Evolutionary conservation across 805 yeast genomes (phyloP), one percentile per base, ranked within the genome.

Genomic region (Candida schatavii): DNA sequence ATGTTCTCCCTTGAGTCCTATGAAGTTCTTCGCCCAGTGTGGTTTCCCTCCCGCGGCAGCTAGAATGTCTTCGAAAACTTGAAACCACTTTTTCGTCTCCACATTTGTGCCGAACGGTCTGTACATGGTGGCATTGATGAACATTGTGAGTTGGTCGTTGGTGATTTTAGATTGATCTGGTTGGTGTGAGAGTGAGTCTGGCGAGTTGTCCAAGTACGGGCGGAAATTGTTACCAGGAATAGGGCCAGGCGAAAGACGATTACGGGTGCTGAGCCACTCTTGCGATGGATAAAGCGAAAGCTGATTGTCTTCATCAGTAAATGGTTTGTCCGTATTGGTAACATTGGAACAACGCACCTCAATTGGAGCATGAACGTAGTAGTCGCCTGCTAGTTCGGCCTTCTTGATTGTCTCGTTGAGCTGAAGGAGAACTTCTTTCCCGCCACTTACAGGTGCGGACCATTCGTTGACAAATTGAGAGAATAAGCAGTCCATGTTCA

Each of bases 11-110:
- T 57, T 59, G 37, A 67, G 51, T 1, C 96, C 95, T 43, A 86
- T 70, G 61, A 88, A 91, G 63, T 89, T 90, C 71, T 91, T 91
- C 14, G 99, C 99, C 99, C 99, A 91, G 62, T 91, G 99, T 2
- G 99, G 99, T 60, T 82, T 86, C 34, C 99, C 99, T 28, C 85
- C 89, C 22, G 85, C 89, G 21, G 78, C 80, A 39, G 73, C 74
- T 73, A 90, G 70, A 1, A 88, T 77, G 40, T 78, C 77, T 64
- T 91, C 99, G 62, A 91, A 91, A n/a, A 74, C 70, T 38, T 76
- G 75, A 64, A 77, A 91, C 97, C 97, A 91, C 50, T 79, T 74
- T 35, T 78, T 80, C 27, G 88, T 80, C 34, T 85, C 83, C 9
- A 89, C 83, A 54, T 81, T 76, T 43, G 78, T 75, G 27, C 77